Base-by-base conservation (phyloP, 208 protist genomes). In the Acanthamoeba healyi region DNA sequence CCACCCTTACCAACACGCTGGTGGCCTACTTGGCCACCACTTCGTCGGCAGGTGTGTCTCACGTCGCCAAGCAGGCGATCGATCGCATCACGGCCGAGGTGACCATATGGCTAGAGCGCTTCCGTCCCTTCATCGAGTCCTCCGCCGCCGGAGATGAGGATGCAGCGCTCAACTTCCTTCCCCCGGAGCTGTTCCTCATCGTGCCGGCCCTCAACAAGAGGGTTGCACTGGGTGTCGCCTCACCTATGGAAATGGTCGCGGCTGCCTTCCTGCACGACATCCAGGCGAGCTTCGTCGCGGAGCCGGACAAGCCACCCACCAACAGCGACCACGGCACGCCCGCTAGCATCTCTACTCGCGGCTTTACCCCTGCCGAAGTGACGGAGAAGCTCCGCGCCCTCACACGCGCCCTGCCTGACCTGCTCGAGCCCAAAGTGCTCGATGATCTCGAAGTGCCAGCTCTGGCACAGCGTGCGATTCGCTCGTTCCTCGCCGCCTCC, bases 211-310 rank as follows among this genome's bases (percentile, higher is more conserved):
- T 94, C 15, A 10, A 79, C 26, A 44, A 56, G 29, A 94, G 65
- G 61, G 92, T 44, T 1, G 34, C n/a, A 1, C 9, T 46, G 19
- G 74, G 74, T 4, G 4, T 49, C 6, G 92, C 92, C 46, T 92
- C 92, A 10, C 51, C 92, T n/a, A 91, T 58, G 40, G 92, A 94
- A 29, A 49, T 91, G 38, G 56, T 87, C 5, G 79, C 67, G 1
- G 46, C 22, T 9, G 54, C 77, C 42, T 32, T 94, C 10, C 34
- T 94, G 32, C 42, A 91, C 26, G 51, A 88, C 49, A 15, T 94
- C 24, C 40, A 94, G 38, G 38, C 56, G 17, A 26, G 19, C 38
- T 54, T 86, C 5, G 46, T 38, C n/a, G n/a, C 54, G 38, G 42
- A 54, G 7, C 9, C 36, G n/a, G n/a, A n/a, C n/a, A n/a, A n/a